Percentiles rank a stretch among this genome's conserved stretches.
Conservation (phyloP, 768 basidiomycete genomes). For the Pisolithus sp. region DNA sequence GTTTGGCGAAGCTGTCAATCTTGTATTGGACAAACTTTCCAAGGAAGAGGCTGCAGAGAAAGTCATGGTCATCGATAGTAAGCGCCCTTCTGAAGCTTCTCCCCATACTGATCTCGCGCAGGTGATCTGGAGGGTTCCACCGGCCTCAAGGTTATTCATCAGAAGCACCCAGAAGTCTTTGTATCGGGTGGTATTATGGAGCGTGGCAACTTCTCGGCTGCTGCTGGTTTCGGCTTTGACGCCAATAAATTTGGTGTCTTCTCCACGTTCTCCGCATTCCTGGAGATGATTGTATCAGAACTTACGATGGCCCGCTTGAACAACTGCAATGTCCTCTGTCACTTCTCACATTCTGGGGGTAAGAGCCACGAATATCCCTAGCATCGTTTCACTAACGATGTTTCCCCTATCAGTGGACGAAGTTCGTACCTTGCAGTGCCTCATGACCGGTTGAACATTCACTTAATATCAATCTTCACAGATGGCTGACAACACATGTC, state of each 20-base stretch:
- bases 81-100: constrained; percentile 13
- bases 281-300: constrained; percentile 87
- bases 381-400: constrained; percentile 2
- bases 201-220: constrained; percentile 76
- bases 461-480: constrained; percentile 12
- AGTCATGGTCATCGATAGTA: constrained; percentile 85
- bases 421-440: constrained; percentile 9
- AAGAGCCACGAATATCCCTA: constrained; percentile 16
- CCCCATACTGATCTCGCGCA: constrained; percentile 18
- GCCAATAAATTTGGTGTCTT: constrained; percentile 80
- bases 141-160: constrained; percentile 80
- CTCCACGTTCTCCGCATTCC: constrained; percentile 87
- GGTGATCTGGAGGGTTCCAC: constrained; percentile 87
- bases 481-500: constrained; percentile 56
- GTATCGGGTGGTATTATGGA: constrained; percentile 84
- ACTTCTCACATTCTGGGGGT: constrained; percentile 89
- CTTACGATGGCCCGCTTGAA: constrained; percentile 91
- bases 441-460: background rate
- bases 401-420: constrained; percentile 48
- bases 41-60: constrained; percentile 74
- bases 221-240: constrained; percentile 83
- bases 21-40: constrained; percentile 65
- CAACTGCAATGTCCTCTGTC: constrained; percentile 79
- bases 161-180: constrained; percentile 87
- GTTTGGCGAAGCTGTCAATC: constrained; percentile 80